Base-by-base conservation (phyloP, 1,284 basidiomycete species). In the Bothia castanella region DNA sequence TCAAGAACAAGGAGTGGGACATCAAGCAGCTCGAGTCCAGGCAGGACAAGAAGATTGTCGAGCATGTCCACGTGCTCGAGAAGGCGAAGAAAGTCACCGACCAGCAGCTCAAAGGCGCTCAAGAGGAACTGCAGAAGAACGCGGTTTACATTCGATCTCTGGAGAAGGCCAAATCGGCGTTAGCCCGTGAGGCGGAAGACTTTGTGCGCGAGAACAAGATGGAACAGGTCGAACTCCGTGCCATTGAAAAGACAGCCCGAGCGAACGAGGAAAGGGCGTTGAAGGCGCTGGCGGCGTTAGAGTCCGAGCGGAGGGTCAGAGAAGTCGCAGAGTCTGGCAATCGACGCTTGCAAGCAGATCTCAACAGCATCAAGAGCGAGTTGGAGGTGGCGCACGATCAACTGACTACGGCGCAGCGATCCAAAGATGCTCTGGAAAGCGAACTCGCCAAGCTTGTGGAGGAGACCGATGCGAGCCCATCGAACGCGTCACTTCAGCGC, bases 31-130 rank as follows among this genome's bases (percentile, higher is more conserved):
- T 95, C 14, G 87, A 92, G 52, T 87, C 87, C 8, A 83, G 85
- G 64, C 91, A 95, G 69, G 93, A 98, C 75, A 97, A 96, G 76
- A 98, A 93, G 13, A 97, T 97, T 52, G 94, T 99, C 42, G 96
- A 99, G 70, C 97, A 99, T 64, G 94, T 99, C 19, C 90, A 99
- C 61, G 97, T 99, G 16, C 78, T 97, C 7, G 95, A 99, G 67
- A 92, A 97, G 64, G 96, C 97, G 11, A 98, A 98, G 70, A 89
- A 89, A 51, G 87, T 97, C 55, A 97, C 97, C 1, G 96, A 99
- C 66, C 83, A 89, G 23, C 92, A 98, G 67, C 82, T 98, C 8
- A 80, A 77, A 23, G 91, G 93, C 19, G 87, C 91, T 1, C 86
- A 89, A 56, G 69, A 77, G 21, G 89, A 93, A 67, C 67, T 95